Evolutionary conservation across 1,139 yeast species (phyloP), one percentile per base, ranked within the genome.

Genomic region (Lodderomyces orthopsilosis): DNA sequence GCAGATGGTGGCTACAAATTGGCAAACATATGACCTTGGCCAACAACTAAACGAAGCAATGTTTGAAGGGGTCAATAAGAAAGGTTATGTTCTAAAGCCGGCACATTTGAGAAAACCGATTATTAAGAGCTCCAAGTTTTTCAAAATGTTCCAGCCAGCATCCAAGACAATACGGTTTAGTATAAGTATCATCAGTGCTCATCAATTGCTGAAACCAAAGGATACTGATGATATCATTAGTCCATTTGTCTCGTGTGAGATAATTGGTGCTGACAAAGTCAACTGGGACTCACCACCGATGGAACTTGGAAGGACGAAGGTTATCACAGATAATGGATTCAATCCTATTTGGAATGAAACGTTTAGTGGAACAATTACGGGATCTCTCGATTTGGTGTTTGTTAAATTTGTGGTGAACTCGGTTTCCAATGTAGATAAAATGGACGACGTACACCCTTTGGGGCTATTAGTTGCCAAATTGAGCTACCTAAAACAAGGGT

Each of bases 1-100:
- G 4, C 98, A 93, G 58, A 79, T 94, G 90, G 98, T 88, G 3
- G 98, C 98, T 0, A 83, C 96, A 1, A 93, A 93, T 58, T 94
- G 98, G 98, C 98, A 93, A 62, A 85, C 95, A 0, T 85, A 81
- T 59, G 98, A 93, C 57, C 51, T 81, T 18, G 97, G 97, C 0
- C 93, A 90, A 59, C 96, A 89, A 56, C 58, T 93, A n/a, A 91
- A 90, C 59, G 87, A 86, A 52, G 88, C 97, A 0, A 68, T 91
- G 72, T 93, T 93, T 61, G 71, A 79, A 38, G 68, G 74, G 3
- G 76, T 77, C 1, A 68, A 74, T 17, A 30, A 38, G 10, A 74
- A 70, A 27, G 98, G 98, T 0, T 94, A 87, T 58, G 81, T 85
- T 4, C 65, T 87, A 44, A 93, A 93, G 55, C 96, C 98, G 0